Conservation (phyloP, 441 rosid species). For the Erodium trifolium region DNA sequence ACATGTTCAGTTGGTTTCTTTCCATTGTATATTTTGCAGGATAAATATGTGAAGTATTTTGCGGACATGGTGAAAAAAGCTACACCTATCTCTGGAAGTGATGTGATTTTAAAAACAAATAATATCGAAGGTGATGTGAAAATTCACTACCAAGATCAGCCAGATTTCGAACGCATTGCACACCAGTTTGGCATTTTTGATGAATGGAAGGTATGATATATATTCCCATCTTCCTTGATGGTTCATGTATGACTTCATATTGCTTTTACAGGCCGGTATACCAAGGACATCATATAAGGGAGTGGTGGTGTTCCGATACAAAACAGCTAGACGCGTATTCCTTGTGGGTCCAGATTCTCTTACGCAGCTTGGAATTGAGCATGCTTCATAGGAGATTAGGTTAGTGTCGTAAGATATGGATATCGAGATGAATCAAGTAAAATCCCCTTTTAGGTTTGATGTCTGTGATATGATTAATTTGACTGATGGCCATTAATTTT, state of each 20-base stretch:
- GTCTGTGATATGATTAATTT: not conserved
- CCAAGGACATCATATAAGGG: constrained; percentile 93
- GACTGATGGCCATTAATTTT: not conserved
- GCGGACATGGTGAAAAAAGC: constrained; percentile 59
- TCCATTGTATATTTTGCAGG: constrained; percentile 27
- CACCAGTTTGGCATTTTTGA: constrained; percentile 80
- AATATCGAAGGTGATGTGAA: constrained; percentile 65
- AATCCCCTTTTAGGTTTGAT: no score
- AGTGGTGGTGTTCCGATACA: constrained; percentile 65
- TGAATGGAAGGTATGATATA: constrained; percentile 75
- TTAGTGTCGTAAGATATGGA: not conserved
- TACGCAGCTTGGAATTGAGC: constrained; percentile 48
- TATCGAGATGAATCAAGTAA: no score
- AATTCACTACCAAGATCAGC: constrained; percentile 57
- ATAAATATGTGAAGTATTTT: constrained; percentile 50
- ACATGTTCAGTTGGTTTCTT: not conserved
- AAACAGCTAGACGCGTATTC: constrained; percentile 51
- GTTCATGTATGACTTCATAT: no score
- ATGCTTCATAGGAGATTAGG: constrained; percentile 29
- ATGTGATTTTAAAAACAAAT: constrained; percentile 56
- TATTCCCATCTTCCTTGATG: no score
- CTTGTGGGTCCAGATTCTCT: constrained; percentile 69
- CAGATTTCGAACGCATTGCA: constrained; percentile 67
- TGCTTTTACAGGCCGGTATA: constrained; percentile 60
- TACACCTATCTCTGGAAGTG: constrained; percentile 49